Conservation (phyloP, 2,329 filamentous ascomycete species). For the Sclerotinia subarctica region DNA sequence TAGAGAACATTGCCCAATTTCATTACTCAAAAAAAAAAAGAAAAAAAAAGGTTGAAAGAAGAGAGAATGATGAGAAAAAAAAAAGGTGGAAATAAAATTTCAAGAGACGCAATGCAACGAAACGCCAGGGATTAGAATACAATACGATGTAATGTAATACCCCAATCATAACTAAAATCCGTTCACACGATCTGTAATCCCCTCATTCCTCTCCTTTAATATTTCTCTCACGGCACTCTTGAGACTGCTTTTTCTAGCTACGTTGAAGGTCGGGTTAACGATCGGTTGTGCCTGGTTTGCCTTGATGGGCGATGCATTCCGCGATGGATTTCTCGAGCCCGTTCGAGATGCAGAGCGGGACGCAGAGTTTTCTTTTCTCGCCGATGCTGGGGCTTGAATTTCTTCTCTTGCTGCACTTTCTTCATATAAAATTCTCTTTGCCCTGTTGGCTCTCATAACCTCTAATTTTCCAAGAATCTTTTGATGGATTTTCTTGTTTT, state of each 20-base stretch:
- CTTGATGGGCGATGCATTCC: slow-evolving; percentile 8
- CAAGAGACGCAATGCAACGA: no score
- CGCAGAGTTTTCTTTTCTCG: not conserved
- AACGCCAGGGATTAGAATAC: no score
- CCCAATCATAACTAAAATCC: not conserved
- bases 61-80: not conserved
- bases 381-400: not conserved
- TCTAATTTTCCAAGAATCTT: slow-evolving; percentile 33
- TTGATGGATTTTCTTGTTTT: slow-evolving; percentile 46
- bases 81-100: not conserved
- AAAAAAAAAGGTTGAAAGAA: no score
- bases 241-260: slow-evolving; percentile 2
- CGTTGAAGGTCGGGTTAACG: slow-evolving; percentile 1
- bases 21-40: not conserved
- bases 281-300: slow-evolving; percentile 12
- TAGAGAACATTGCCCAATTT: not conserved
- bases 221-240: slow-evolving; percentile 14
- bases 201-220: slow-evolving; percentile 7
- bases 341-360: not conserved
- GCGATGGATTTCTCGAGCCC: slow-evolving; percentile 5
- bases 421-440: not conserved
- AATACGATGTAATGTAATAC: no score
- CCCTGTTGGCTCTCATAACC: slow-evolving; percentile 26
- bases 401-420: slow-evolving; percentile 8
- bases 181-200: not conserved